Evolutionary conservation across 2,329 filamentous ascomycete species (phyloP).

Genomic region (Penicillium sp.): DNA sequence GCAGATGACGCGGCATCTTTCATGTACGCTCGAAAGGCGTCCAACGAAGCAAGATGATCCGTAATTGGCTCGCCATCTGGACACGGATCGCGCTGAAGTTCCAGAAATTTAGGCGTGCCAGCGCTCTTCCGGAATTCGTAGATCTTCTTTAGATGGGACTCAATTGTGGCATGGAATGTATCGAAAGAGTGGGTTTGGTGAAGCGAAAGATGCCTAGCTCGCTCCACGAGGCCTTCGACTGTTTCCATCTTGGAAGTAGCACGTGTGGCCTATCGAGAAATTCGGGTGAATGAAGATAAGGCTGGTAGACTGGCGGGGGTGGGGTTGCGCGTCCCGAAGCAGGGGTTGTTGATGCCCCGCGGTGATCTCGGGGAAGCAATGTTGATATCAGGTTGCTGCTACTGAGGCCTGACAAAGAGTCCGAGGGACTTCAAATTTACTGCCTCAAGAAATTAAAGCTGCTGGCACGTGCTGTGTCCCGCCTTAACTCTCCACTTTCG

Average conservation of each 20-base stretch:
- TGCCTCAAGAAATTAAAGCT: background rate
- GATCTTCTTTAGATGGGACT: slow-evolving; percentile 35
- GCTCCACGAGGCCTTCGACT: slow-evolving; percentile 19
- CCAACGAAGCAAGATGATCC: slow-evolving; percentile 33
- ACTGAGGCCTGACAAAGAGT: background rate
- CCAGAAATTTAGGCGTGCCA: slow-evolving; percentile 22
- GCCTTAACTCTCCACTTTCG: slow-evolving; percentile 4
- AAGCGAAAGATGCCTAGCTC: slow-evolving; percentile 17
- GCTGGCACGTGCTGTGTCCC: slow-evolving; percentile 9
- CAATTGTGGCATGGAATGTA: slow-evolving; percentile 32
- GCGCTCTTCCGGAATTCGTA: slow-evolving; percentile 29
- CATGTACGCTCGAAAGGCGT: slow-evolving; percentile 50
- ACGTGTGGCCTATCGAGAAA: background rate
- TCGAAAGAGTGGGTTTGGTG: slow-evolving; percentile 11
- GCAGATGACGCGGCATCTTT: slow-evolving; percentile 46
- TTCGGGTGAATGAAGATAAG: background rate
- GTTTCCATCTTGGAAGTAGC: slow-evolving; percentile 13
- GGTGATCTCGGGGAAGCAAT: background rate
- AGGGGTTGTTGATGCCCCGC: background rate
- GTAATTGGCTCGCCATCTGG: background rate
- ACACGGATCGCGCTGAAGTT: slow-evolving; percentile 19
- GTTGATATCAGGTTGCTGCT: background rate
- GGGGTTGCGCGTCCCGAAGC: background rate
- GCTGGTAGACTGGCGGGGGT: background rate
- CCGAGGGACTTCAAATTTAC: background rate